Evolutionary conservation across 2,329 filamentous ascomycete species (phyloP), one percentile per base, ranked within the genome.

Genomic region (Graphilbum ipis-grandicollis): DNA sequence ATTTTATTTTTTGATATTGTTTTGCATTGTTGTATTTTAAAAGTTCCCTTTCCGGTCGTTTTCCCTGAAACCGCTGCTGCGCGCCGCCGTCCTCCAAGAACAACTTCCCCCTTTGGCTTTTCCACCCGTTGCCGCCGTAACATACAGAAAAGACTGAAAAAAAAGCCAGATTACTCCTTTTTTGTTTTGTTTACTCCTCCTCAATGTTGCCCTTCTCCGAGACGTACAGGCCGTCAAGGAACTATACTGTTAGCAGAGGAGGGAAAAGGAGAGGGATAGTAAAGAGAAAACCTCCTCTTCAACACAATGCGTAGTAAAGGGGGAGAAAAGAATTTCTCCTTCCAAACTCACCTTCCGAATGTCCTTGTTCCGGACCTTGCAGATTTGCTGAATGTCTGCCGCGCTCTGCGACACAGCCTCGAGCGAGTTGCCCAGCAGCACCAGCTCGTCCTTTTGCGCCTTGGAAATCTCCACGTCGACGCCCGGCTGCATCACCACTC

Each of bases 281-380:
- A 31, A 25, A n/a, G 14, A 31, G 6, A 26, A 33, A 28, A n/a
- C n/a, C n/a, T n/a, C n/a, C n/a, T n/a, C n/a, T n/a, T n/a, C n/a
- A n/a, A n/a, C n/a, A n/a, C n/a, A n/a, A n/a, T n/a, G n/a, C n/a
- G n/a, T n/a, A n/a, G n/a, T n/a, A n/a, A n/a, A n/a, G n/a, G n/a
- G n/a, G n/a, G n/a, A n/a, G n/a, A n/a, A n/a, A n/a, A n/a, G n/a
- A n/a, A n/a, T n/a, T n/a, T n/a, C n/a, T n/a, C n/a, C n/a, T n/a
- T n/a, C n/a, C n/a, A n/a, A n/a, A 37, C 41, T 39, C 41, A 85
- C 80, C 81, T 94, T 94, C 71, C 92, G 85, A 73, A 98, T 98
- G 93, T 98, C 90, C 85, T 98, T 98, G 83, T 98, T 98, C 65
- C 85, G 79, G 66, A 98, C 90, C 68, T 77, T 77, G 85, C 90